phyloP scores from a whole-genome alignment of 352 stramenopile species.

The Phytopythium ostracodes region DNA sequence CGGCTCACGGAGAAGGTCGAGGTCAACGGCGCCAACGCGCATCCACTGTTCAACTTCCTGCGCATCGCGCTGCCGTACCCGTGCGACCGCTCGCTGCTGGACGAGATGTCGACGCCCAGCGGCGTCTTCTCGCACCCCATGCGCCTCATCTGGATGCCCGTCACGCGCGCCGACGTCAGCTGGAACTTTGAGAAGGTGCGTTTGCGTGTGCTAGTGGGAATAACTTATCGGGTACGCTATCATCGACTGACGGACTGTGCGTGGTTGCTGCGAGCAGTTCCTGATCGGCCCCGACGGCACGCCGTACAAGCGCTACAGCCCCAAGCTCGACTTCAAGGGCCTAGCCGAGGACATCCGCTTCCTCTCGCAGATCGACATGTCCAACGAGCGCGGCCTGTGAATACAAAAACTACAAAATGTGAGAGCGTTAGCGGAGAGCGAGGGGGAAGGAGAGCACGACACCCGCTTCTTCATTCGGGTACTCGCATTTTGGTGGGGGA shows the following conservation, averaged over 20 bases:
- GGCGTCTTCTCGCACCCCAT: constrained; percentile 80
- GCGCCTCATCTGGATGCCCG: constrained; percentile 83
- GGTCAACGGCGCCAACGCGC: constrained; percentile 74
- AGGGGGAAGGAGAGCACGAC: not conserved
- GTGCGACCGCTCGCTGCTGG: constrained; percentile 67
- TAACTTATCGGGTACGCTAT: no score
- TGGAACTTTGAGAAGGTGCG: constrained; percentile 85
- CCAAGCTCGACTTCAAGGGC: constrained; percentile 59
- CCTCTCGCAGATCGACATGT: constrained; percentile 38
- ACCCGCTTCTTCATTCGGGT: not conserved
- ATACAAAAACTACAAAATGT: no score
- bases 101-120: constrained; percentile 74
- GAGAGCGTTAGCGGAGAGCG: not conserved
- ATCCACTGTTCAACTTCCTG: constrained; percentile 78
- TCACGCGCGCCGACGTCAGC: constrained; percentile 71
- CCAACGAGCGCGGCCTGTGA: constrained; percentile 38
- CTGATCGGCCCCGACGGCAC: constrained; percentile 71
- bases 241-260: not conserved
- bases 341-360: constrained; percentile 67
- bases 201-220: no score
- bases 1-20: constrained; percentile 75
- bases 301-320: constrained; percentile 78
- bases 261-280: constrained; percentile 33
- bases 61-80: constrained; percentile 65
- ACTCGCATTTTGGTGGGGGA: no score